Conservation (phyloP, 139 green algal genomes). For the Coccomyxa sp. region DNA sequence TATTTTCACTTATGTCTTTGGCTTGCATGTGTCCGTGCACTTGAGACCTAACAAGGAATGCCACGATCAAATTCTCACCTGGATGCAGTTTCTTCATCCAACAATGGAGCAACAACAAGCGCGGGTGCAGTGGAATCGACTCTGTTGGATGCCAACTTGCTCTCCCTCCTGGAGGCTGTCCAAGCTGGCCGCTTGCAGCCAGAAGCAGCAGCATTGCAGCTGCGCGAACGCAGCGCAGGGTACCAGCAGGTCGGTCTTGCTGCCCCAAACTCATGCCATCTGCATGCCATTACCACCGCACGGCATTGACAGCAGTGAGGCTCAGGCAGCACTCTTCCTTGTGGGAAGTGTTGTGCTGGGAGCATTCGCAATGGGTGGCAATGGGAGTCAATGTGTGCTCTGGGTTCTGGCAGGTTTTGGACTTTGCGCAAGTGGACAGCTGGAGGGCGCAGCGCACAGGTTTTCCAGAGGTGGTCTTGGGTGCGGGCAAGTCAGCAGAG, state of each 20-base stretch:
- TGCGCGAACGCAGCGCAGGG: constrained; percentile 11
- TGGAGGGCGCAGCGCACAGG: constrained; percentile 28
- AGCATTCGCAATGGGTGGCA: background rate
- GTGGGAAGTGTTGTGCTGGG: background rate
- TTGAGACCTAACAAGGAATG: no score
- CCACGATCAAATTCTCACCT: no score
- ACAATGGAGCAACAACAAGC: no score
- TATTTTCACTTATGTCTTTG: no score
- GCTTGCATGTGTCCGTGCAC: no score
- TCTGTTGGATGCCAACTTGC: constrained; percentile 5
- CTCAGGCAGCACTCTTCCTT: background rate
- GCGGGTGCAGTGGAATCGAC: background rate
- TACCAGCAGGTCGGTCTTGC: constrained; percentile 18
- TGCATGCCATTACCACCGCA: background rate
- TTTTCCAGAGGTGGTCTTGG: constrained; percentile 62
- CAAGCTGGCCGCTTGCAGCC: background rate
- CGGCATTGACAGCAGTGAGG: background rate
- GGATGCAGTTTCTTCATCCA: no score
- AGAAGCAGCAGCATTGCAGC: constrained; percentile 8
- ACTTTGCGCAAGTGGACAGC: constrained; percentile 5
- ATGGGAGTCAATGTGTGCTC: no score
- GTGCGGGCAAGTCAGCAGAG: constrained; percentile 44
- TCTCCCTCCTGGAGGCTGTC: constrained; percentile 5
- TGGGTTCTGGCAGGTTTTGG: background rate
- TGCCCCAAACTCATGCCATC: background rate